phyloP scores from a whole-genome alignment of 257 asterid species.

The Solanum chiquidenum region DNA sequence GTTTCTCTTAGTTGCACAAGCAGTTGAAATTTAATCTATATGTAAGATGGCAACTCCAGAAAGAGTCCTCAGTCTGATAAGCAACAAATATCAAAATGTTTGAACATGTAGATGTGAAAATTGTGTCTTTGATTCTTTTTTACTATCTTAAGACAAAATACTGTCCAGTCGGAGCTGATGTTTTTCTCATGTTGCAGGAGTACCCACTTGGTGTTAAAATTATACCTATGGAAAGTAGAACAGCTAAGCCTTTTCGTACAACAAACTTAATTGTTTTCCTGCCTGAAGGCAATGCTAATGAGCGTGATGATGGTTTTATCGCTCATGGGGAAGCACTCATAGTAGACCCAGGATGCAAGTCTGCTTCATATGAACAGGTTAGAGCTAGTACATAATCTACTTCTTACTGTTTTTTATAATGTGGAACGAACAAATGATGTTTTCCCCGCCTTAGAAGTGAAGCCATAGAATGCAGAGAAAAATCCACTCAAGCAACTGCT shows the following conservation, averaged over 20 bases:
- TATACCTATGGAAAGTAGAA: conserved; percentile 87
- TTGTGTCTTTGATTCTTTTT: background rate
- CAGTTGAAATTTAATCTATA: background rate
- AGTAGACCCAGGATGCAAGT: conserved; percentile 92
- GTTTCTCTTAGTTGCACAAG: background rate
- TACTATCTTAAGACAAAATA: background rate
- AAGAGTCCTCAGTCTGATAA: background rate
- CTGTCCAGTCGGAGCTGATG: background rate
- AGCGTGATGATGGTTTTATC: conserved; percentile 22
- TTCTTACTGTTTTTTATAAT: background rate
- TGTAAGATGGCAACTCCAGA: background rate
- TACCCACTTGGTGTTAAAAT: conserved; percentile 80
- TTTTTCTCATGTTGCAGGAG: conserved; percentile 40
- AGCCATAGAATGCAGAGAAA: background rate
- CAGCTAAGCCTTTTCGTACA: conserved; percentile 68
- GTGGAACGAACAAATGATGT: background rate
- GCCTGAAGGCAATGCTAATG: conserved; percentile 24
- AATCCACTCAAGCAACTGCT: background rate
- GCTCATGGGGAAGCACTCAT: conserved; percentile 82
- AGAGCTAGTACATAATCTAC: background rate
- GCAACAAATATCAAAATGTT: background rate
- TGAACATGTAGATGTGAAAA: background rate
- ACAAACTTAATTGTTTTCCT: conserved; percentile 70
- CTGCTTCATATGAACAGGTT: conserved; percentile 70
- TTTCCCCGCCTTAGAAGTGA: background rate